phyloP scores from a whole-genome alignment of 345 rosid genomes.

The Gossypium turneri region DNA sequence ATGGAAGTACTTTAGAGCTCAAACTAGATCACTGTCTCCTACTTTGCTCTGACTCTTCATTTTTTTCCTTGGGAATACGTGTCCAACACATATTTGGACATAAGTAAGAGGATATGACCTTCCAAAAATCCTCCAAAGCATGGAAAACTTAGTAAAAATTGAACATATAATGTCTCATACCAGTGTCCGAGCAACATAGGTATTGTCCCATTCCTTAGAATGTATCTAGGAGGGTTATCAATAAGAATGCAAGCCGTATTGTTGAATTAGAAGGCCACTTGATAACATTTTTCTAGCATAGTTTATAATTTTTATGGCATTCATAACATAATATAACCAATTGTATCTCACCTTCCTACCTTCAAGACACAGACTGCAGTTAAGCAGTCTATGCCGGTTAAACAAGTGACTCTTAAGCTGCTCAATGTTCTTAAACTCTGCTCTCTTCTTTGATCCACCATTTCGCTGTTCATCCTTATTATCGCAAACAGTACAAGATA shows the following conservation, averaged over 20 bases:
- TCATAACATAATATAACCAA: constrained; percentile 5
- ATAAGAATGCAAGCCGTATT: background rate
- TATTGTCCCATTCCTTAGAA: background rate
- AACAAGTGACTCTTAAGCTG: constrained; percentile 64
- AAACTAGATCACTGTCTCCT: background rate
- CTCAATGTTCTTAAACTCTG: constrained; percentile 50
- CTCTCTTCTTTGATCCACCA: constrained; percentile 46
- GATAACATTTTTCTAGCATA: background rate
- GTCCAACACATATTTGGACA: background rate
- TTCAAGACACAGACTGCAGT: constrained; percentile 70
- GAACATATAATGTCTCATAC: background rate
- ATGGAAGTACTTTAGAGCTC: background rate
- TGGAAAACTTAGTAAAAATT: background rate
- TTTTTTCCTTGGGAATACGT: background rate
- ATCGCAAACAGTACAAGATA: constrained; percentile 57
- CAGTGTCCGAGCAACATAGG: background rate
- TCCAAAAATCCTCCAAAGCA: background rate
- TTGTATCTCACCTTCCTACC: constrained; percentile 51
- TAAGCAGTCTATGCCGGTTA: constrained; percentile 50
- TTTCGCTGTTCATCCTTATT: constrained; percentile 38
- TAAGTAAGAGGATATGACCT: background rate
- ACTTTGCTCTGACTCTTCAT: background rate
- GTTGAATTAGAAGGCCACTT: background rate
- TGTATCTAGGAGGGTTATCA: background rate
- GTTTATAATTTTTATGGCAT: background rate